Percentiles rank a stretch among this genome's conserved stretches.
phyloP scores from a whole-genome alignment of 306 rosid genomes.

The Argentina anserina region DNA sequence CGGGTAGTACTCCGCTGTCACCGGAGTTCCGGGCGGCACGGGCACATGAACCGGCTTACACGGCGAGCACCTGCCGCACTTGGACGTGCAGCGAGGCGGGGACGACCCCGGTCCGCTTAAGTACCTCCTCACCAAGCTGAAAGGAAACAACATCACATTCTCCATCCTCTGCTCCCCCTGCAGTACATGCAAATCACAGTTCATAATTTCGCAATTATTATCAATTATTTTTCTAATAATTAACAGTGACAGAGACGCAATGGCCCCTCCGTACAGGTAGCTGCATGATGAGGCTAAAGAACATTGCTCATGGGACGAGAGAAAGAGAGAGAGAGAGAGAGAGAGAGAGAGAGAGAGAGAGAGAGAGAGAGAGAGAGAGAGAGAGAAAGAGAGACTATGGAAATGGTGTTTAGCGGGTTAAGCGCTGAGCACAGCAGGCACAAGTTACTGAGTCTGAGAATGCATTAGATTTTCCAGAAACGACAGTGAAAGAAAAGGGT shows the following conservation, averaged over 20 bases:
- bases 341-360: too few species aligned
- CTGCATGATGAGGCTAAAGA: constrained; percentile 14
- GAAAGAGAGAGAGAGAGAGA: too few species aligned
- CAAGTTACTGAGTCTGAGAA: constrained; percentile 29
- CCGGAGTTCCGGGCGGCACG: constrained; percentile 88
- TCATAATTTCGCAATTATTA: constrained; percentile 3
- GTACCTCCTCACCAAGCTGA: constrained; percentile 44
- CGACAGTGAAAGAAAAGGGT: constrained; percentile 16
- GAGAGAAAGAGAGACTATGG: not conserved
- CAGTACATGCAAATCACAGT: not conserved
- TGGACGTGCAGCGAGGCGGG: constrained; percentile 72
- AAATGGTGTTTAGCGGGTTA: constrained; percentile 13
- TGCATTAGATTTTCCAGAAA: constrained; percentile 15
- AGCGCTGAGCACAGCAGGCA: constrained; percentile 28
- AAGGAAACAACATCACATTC: constrained; percentile 12
- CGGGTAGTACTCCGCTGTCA: constrained; percentile 81
- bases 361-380: too few species aligned
- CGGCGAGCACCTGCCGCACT: constrained; percentile 79
- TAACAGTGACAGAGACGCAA: not conserved
- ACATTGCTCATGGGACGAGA: not conserved
- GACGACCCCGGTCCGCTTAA: constrained; percentile 71
- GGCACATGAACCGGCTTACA: constrained; percentile 84
- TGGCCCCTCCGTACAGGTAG: not conserved
- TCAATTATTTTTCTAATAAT: not conserved
- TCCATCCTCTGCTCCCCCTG: not conserved